Percentiles rank a stretch among this genome's conserved stretches.
Evolutionary conservation across 163 green algal genomes (phyloP).

Genomic region (Scenedesmus sp.): DNA sequence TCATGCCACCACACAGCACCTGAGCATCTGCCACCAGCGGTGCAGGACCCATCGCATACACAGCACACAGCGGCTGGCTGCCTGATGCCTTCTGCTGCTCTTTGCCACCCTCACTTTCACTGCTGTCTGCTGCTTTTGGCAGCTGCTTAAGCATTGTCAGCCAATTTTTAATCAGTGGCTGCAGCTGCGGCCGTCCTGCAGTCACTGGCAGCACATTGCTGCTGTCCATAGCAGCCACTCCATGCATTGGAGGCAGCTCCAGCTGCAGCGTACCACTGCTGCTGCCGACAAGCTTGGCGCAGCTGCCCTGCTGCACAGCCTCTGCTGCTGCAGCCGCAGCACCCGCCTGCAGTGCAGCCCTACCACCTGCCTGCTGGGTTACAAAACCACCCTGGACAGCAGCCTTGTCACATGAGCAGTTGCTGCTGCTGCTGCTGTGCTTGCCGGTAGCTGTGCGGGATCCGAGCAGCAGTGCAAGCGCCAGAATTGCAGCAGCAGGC

Average conservation of each 20-base stretch:
- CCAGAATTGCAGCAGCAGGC: neutral
- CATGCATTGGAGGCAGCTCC: neutral
- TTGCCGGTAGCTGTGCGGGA: neutral
- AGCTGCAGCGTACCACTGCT: neutral
- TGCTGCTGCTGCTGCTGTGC: no score
- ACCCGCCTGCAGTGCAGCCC: neutral
- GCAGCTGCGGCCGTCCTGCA: neutral
- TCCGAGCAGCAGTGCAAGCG: neutral
- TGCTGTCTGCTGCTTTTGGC: neutral
- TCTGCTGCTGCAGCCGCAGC: neutral
- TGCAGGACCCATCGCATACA: constrained; percentile 30
- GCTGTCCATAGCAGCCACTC: neutral
- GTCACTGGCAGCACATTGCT: neutral
- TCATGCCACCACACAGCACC: constrained; percentile 12
- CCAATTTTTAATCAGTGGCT: neutral
- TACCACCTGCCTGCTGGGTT: neutral
- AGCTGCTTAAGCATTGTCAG: constrained; percentile 1
- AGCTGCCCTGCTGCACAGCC: neutral
- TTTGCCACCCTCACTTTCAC: neutral
- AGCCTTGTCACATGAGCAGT: neutral
- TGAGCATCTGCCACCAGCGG: neutral
- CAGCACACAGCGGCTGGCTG: neutral
- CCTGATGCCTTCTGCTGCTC: neutral
- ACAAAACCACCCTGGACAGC: neutral
- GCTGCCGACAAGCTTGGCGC: neutral